phyloP scores from a whole-genome alignment of 2,329 filamentous ascomycete species.

The Pseudomassariella vexata region DNA sequence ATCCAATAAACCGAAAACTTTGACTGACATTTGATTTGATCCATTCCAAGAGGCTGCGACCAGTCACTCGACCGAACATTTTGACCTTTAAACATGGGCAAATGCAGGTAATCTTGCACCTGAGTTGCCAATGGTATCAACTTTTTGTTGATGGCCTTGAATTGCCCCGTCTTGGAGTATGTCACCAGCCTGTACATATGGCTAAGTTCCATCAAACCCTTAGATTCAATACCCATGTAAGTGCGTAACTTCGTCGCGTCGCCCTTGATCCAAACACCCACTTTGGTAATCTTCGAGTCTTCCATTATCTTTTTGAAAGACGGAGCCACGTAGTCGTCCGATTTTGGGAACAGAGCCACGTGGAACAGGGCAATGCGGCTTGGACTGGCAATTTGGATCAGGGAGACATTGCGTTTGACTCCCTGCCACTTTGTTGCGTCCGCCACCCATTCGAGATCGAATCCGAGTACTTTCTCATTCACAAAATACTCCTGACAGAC shows the following conservation, averaged over 20 bases:
- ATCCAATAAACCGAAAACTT: constrained; percentile 5
- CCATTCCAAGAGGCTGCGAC: constrained; percentile 53
- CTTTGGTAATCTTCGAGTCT: constrained; percentile 62
- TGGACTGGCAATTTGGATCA: constrained; percentile 78
- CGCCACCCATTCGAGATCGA: constrained; percentile 81
- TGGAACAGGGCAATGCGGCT: constrained; percentile 78
- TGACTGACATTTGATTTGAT: constrained; percentile 65
- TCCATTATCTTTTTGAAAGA: constrained; percentile 68
- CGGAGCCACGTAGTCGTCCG: constrained; percentile 60
- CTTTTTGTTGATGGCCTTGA: constrained; percentile 56
- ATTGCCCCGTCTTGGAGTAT: constrained; percentile 46
- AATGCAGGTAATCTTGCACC: constrained; percentile 62
- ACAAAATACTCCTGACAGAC: constrained; percentile 61
- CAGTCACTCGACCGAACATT: constrained; percentile 71
- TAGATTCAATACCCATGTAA: constrained; percentile 58
- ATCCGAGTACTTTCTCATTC: constrained; percentile 67
- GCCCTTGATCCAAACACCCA: constrained; percentile 69
- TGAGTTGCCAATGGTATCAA: constrained; percentile 63
- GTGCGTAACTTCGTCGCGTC: constrained; percentile 64
- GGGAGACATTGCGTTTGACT: constrained; percentile 64
- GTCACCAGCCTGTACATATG: constrained; percentile 76
- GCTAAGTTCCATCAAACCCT: constrained; percentile 73
- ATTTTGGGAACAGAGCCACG: constrained; percentile 55
- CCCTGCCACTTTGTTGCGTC: constrained; percentile 39
- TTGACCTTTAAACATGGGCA: constrained; percentile 70